phyloP scores from a whole-genome alignment of 2,329 filamentous ascomycete species.

The Incumbomyces lentus region DNA sequence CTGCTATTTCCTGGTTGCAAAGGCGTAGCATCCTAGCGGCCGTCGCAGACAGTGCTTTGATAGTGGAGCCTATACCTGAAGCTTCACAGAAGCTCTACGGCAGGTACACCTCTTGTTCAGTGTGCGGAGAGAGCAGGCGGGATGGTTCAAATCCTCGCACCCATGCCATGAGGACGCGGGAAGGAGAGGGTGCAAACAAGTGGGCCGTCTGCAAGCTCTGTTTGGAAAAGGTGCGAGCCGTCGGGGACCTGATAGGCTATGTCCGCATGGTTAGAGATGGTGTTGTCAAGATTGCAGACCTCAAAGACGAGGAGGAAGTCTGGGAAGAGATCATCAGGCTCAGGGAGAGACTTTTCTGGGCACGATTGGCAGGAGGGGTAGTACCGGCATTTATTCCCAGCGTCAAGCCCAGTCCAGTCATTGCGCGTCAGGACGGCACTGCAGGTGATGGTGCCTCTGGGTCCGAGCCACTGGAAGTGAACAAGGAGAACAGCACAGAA shows the following conservation, averaged over 20 bases:
- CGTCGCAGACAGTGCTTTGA: constrained; percentile 72
- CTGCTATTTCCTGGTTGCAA: constrained; percentile 86
- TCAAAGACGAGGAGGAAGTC: constrained; percentile 72
- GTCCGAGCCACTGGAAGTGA: background rate
- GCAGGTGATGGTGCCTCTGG: background rate
- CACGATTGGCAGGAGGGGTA: constrained; percentile 81
- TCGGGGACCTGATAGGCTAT: constrained; percentile 88
- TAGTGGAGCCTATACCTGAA: constrained; percentile 77
- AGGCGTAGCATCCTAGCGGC: constrained; percentile 73
- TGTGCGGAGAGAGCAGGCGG: constrained; percentile 76
- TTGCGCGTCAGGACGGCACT: constrained; percentile 8
- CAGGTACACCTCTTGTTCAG: constrained; percentile 57
- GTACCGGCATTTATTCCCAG: constrained; percentile 49
- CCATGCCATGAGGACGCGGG: constrained; percentile 80
- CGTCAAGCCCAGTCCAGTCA: constrained; percentile 14
- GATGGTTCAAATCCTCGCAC: constrained; percentile 62
- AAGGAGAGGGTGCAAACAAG: constrained; percentile 73
- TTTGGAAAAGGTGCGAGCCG: constrained; percentile 68
- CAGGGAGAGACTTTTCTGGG: constrained; percentile 95
- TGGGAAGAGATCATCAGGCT: constrained; percentile 92
- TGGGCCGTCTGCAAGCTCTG: constrained; percentile 90
- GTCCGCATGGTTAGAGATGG: constrained; percentile 85
- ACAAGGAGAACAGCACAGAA: constrained; percentile 1
- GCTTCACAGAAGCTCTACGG: constrained; percentile 33
- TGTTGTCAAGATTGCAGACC: constrained; percentile 62